Evolutionary conservation across 805 yeast genomes (phyloP).

Genomic region (Candida michaelii): DNA sequence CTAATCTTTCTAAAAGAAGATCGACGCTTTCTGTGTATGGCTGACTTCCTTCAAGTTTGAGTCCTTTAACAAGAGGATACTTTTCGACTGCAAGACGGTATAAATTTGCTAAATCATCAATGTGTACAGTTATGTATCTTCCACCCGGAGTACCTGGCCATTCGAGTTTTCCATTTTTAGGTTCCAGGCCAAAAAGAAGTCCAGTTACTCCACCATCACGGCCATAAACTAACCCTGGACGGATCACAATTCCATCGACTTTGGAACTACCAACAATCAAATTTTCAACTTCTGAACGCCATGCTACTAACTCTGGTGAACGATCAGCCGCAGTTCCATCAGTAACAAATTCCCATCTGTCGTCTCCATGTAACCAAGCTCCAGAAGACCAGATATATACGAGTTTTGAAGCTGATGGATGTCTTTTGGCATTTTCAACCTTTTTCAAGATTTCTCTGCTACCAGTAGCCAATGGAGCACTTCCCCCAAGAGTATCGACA

Average conservation of each 20-base stretch:
- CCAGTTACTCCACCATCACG: constrained; percentile 8
- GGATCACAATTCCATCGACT: constrained; percentile 10
- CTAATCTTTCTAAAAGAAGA: constrained; percentile 7
- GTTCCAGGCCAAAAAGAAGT: constrained; percentile 7
- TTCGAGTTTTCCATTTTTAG: background rate
- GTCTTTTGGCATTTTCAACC: constrained; percentile 5
- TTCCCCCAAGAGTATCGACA: constrained; percentile 9
- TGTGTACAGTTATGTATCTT: constrained; percentile 25
- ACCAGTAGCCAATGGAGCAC: constrained; percentile 17
- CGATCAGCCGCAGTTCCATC: constrained; percentile 9
- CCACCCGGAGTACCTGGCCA: constrained; percentile 10
- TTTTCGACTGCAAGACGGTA: constrained; percentile 16
- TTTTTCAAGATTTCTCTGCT: constrained; percentile 19
- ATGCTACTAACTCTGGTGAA: constrained; percentile 7
- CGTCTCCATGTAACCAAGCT: constrained; percentile 11
- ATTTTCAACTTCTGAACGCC: constrained; percentile 11
- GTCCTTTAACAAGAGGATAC: constrained; percentile 8
- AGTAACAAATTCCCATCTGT: constrained; percentile 10
- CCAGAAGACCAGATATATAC: constrained; percentile 12
- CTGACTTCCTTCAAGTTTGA: constrained; percentile 10
- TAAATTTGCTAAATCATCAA: constrained; percentile 31
- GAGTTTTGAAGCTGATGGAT: constrained; percentile 2
- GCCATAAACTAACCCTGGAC: constrained; percentile 11
- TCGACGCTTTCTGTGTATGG: constrained; percentile 9
- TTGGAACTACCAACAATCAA: constrained; percentile 1